Conservation (phyloP, 768 basidiomycete species). For the Rhizopogon sp. region DNA sequence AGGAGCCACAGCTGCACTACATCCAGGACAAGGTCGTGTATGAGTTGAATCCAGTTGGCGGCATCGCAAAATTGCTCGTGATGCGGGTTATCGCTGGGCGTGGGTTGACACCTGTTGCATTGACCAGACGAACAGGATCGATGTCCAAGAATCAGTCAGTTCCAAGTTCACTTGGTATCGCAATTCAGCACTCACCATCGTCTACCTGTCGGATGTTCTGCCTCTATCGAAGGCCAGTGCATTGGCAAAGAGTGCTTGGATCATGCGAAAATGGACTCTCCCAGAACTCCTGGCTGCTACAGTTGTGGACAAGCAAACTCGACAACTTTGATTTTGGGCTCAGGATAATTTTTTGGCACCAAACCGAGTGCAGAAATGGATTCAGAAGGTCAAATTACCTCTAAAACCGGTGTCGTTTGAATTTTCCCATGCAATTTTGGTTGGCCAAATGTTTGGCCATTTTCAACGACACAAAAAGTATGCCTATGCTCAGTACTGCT, state of each 20-base stretch:
- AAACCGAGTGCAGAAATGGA: too few relatives aligned
- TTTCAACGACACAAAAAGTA: too few relatives aligned
- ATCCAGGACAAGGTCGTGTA: not conserved
- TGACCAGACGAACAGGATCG: not conserved
- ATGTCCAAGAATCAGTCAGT: not conserved
- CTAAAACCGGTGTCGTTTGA: too few relatives aligned
- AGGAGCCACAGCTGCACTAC: not conserved
- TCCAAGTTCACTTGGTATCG: slow-evolving; percentile 13
- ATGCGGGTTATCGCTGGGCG: not conserved
- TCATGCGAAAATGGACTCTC: slow-evolving; percentile 22
- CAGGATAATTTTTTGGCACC: too few relatives aligned
- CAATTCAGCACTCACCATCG: slow-evolving; percentile 3
- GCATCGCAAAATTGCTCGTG: not conserved
- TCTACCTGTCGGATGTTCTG: not conserved
- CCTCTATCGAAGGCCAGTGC: not conserved
- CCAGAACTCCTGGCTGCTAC: slow-evolving; percentile 23
- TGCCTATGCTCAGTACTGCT: too few relatives aligned
- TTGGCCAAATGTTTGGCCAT: too few relatives aligned
- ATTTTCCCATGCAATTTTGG: too few relatives aligned
- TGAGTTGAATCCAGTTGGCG: not conserved
- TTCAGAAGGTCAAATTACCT: too few relatives aligned
- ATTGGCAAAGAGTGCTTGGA: slow-evolving; percentile 9
- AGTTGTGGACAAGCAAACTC: too few relatives aligned
- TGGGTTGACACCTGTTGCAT: not conserved
- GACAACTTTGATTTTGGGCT: too few relatives aligned